A percentile compares a stretch with the other conserved stretches of the same genome.
Conservation (phyloP, 1,139 yeast species). For the Oligophagozyma castellii region DNA sequence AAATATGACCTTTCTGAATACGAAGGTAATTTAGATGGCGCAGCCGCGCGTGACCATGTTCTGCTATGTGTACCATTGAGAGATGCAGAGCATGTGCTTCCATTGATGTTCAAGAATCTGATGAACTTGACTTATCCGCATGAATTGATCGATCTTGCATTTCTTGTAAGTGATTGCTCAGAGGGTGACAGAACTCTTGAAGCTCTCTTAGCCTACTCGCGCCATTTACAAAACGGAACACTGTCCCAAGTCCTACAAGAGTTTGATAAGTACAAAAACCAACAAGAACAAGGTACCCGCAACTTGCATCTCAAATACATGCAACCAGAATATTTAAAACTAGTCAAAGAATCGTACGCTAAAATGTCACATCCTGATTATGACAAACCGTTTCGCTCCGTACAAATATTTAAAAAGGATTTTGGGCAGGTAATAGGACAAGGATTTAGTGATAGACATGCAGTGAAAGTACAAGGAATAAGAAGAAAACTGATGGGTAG, state of each 20-base stretch:
- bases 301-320: slow-evolving; percentile 56
- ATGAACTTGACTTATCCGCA: slow-evolving; percentile 83
- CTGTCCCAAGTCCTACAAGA: slow-evolving; percentile 38
- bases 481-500: slow-evolving; percentile 61
- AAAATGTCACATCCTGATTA: slow-evolving; percentile 45
- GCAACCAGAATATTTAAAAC: slow-evolving; percentile 50
- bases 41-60: slow-evolving; percentile 47
- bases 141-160: slow-evolving; percentile 66
- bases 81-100: slow-evolving; percentile 69
- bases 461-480: slow-evolving; percentile 79
- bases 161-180: slow-evolving; percentile 73
- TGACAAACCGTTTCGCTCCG: slow-evolving; percentile 58
- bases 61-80: slow-evolving; percentile 65
- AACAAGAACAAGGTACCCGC: slow-evolving; percentile 40
- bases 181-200: slow-evolving; percentile 63
- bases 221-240: slow-evolving; percentile 59
- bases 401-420: slow-evolving; percentile 67
- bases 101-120: slow-evolving; percentile 71
- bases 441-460: slow-evolving; percentile 83
- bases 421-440: slow-evolving; percentile 79
- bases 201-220: slow-evolving; percentile 49
- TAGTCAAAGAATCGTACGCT: slow-evolving; percentile 42
- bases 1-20: slow-evolving; percentile 48
- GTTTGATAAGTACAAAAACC: slow-evolving; percentile 42
- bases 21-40: slow-evolving; percentile 42